Conservation (phyloP, 2,329 filamentous ascomycete species). For the Monilinia laxa region DNA sequence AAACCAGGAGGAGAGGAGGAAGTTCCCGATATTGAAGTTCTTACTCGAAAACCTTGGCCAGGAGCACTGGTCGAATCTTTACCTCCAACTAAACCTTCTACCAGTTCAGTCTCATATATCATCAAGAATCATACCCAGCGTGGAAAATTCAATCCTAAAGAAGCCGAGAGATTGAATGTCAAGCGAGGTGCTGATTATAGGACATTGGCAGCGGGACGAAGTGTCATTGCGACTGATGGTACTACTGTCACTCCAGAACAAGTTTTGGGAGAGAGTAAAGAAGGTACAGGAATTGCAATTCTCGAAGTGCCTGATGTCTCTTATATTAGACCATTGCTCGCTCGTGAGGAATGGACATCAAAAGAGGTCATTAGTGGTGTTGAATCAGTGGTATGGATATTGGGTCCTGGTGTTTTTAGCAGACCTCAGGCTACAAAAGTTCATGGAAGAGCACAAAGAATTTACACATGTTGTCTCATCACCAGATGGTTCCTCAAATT, state of each 20-base stretch:
- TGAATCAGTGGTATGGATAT: slow-evolving; percentile 73
- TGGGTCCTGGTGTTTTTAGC: slow-evolving; percentile 65
- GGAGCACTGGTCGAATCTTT: slow-evolving; percentile 62
- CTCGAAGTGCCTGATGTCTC: slow-evolving; percentile 72
- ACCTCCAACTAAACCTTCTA: slow-evolving; percentile 65
- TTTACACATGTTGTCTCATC: slow-evolving; percentile 78
- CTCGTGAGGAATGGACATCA: slow-evolving; percentile 70
- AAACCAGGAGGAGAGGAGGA: slow-evolving; percentile 50
- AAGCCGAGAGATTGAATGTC: slow-evolving; percentile 66
- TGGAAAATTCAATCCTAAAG: slow-evolving; percentile 73
- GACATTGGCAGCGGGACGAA: slow-evolving; percentile 61
- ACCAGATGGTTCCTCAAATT: slow-evolving; percentile 71
- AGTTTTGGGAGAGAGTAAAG: slow-evolving; percentile 68
- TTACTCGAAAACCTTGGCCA: slow-evolving; percentile 78
- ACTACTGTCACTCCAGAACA: slow-evolving; percentile 77
- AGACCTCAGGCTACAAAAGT: slow-evolving; percentile 63
- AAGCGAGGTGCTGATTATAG: slow-evolving; percentile 57
- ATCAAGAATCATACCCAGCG: slow-evolving; percentile 73
- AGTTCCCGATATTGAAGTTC: slow-evolving; percentile 66
- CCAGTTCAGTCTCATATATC: slow-evolving; percentile 80
- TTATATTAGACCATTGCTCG: slow-evolving; percentile 69
- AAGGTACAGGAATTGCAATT: slow-evolving; percentile 73
- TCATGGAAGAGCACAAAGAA: slow-evolving; percentile 62
- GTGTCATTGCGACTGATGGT: slow-evolving; percentile 63
- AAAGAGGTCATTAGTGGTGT: slow-evolving; percentile 65